Evolutionary conservation across 371 early-diverging fungal species (phyloP), one percentile per base, ranked within the genome.

Genomic region (Conidiobolus incongruus): DNA sequence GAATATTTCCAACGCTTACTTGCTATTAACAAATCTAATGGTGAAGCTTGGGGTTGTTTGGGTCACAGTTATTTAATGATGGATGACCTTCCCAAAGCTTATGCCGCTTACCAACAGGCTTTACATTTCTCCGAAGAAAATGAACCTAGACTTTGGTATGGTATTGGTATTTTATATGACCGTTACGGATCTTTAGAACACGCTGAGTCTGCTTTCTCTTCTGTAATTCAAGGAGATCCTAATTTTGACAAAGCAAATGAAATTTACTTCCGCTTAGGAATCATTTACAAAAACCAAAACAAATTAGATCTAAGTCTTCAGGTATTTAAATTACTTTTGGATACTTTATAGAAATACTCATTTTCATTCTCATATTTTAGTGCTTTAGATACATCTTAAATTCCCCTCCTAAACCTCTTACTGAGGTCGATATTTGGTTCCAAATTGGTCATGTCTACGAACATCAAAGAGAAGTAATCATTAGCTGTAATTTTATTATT

Each of bases 101-200:
- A 86, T 53, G 67, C 70, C 33, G 85, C 91, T 10, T 94, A 92
- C 45, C 92, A 92, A 62, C 82, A 87, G 53, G 95, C 95, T 4
- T 63, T 94, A 11, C 75, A 81, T 52, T 56, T 89, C 20, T 72
- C 77, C 1, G 81, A 86, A 29, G 29, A 13, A 5, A 49, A 82
- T 73, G 95, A 92, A 48, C 91, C 96, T 1, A 92, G 90, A 52
- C 70, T 97, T 16, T 97, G 98, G 98, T 97, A 93, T 52, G 95
- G 94, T 23, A 91, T 95, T 35, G 98, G 94, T 12, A 92, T 93
- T 23, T 61, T 95, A 12, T 94, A 95, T 52, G 98, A 97, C 53
- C 78, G 94, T 12, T 94, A 88, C 52, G 91, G 89, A 2, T 86
- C 90, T 0, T 76, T 80, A 33, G 94, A 95, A 40, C 83, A 91